phyloP scores from a whole-genome alignment of 2,329 filamentous ascomycete genomes.

The Diaporthe amygdali region DNA sequence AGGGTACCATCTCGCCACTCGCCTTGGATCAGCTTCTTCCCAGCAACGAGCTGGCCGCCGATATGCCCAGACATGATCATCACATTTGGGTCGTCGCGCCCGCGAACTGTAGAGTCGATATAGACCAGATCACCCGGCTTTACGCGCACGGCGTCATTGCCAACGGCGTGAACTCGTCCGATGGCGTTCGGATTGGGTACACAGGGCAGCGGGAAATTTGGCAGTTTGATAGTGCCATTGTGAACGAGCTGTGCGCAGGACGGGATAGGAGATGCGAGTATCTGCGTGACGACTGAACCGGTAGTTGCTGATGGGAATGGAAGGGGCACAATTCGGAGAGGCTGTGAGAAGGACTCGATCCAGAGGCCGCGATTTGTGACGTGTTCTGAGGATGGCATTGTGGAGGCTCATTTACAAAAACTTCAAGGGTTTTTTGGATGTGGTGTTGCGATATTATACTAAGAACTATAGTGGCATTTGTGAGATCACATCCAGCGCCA shows the following conservation, averaged over 20 bases:
- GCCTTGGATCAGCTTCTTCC: neutral
- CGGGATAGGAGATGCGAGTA: neutral
- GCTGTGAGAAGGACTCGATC: neutral
- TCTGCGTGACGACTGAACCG: neutral
- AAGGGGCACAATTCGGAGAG: neutral
- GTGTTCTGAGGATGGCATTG: neutral
- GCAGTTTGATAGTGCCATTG: neutral
- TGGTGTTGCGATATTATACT: neutral
- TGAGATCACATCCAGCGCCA: neutral
- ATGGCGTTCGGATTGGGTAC: neutral
- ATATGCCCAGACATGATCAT: neutral
- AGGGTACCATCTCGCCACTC: slow-evolving; percentile 11
- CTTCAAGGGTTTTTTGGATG: neutral
- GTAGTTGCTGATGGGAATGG: neutral
- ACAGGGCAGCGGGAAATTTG: neutral
- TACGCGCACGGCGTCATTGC: neutral
- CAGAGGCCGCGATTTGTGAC: neutral
- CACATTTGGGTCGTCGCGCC: neutral
- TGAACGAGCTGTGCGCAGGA: neutral
- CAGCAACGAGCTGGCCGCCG: neutral
- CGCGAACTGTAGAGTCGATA: neutral
- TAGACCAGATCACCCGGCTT: neutral
- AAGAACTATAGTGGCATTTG: neutral
- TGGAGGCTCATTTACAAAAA: neutral
- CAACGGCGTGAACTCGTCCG: neutral